phyloP scores from a whole-genome alignment of 169 alveolate genomes.

The Cyclospora cayetanensis region DNA sequence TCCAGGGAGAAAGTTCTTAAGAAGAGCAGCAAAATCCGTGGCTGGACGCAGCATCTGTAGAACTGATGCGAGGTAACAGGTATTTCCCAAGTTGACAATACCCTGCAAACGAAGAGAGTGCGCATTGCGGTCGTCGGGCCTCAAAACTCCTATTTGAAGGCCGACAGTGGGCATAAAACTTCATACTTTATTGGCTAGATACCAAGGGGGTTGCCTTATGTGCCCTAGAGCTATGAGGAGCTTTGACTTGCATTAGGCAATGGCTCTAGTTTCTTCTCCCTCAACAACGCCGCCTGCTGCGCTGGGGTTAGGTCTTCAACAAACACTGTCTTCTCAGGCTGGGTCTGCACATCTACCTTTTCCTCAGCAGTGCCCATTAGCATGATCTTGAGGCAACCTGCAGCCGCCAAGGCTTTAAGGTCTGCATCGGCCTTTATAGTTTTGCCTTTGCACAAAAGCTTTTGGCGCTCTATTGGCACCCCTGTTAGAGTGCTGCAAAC shows the following conservation, averaged over 20 bases:
- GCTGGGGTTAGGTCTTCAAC: conserved; percentile 94
- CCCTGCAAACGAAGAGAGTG: conserved; percentile 82
- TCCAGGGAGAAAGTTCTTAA: conserved; percentile 66
- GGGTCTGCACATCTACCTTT: conserved; percentile 77
- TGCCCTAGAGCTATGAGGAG: neutral
- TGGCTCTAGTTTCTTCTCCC: conserved; percentile 86
- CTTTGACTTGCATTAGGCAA: conserved; percentile 82
- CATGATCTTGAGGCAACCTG: conserved; percentile 78
- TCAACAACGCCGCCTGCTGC: conserved; percentile 89
- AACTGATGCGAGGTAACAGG: conserved; percentile 95
- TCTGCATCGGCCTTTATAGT: conserved; percentile 86
- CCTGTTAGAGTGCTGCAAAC: conserved; percentile 85
- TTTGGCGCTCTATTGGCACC: conserved; percentile 93
- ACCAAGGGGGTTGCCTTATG: neutral
- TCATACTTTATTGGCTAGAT: neutral
- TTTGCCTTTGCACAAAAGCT: conserved; percentile 89
- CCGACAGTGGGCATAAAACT: neutral
- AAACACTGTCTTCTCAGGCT: conserved; percentile 85
- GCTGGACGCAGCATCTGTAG: conserved; percentile 86
- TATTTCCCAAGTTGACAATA: conserved; percentile 94
- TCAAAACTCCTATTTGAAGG: neutral
- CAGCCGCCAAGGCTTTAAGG: conserved; percentile 79
- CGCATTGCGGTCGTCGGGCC: neutral
- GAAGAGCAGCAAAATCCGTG: conserved; percentile 79
- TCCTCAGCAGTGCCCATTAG: conserved; percentile 94